A percentile compares a stretch with the other conserved stretches of the same genome.
Evolutionary conservation across 192 early-diverging fungal species (phyloP).

Genomic region (Pilobolus umbonatus): DNA sequence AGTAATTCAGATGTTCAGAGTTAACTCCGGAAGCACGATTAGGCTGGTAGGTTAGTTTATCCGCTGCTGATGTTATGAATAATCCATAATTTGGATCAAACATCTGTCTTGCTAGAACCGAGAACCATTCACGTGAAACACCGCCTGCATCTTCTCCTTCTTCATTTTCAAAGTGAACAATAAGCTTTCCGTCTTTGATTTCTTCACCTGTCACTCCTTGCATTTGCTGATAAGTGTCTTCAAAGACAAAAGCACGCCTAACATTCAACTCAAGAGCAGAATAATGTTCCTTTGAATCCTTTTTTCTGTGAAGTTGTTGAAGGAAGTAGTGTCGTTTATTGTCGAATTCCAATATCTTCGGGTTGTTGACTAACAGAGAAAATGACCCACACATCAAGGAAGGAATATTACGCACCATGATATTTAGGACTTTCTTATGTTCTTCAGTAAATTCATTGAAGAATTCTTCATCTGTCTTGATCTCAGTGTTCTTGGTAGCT

Average conservation of each 20-base stretch:
- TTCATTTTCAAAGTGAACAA: constrained; percentile 90
- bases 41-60: constrained; percentile 96
- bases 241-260: constrained; percentile 90
- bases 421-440: constrained; percentile 94
- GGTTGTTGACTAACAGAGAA: constrained; percentile 89
- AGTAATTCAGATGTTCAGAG: constrained; percentile 90
- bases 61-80: constrained; percentile 91
- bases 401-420: constrained; percentile 96
- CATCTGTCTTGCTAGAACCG: constrained; percentile 93
- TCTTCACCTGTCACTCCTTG: constrained; percentile 85
- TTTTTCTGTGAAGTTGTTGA: constrained; percentile 89
- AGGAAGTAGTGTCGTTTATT: constrained; percentile 98
- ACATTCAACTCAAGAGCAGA: constrained; percentile 82
- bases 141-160: constrained; percentile 98
- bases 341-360: constrained; percentile 97
- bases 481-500: too few species aligned
- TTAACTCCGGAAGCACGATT: constrained; percentile 90
- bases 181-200: constrained; percentile 90
- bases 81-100: constrained; percentile 98
- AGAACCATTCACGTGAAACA: constrained; percentile 97
- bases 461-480: constrained; percentile 43
- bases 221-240: constrained; percentile 92
- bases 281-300: constrained; percentile 51
- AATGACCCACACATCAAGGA: constrained; percentile 94
- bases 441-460: constrained; percentile 89